phyloP scores from a whole-genome alignment of 805 yeast genomes.

The Nakazawaea ishiwadae region DNA sequence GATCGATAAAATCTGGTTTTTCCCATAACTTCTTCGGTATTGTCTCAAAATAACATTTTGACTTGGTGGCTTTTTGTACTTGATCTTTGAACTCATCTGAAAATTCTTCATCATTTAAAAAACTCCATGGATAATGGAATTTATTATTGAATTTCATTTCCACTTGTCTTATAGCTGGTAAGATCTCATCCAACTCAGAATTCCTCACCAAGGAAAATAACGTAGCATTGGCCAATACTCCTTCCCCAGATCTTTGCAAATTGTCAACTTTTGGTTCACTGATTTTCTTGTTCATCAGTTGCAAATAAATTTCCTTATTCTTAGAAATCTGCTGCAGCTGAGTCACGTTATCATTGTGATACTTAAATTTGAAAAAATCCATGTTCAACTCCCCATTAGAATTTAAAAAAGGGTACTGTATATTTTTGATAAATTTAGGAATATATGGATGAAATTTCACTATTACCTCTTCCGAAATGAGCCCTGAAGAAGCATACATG shows the following conservation, averaged over 20 bases:
- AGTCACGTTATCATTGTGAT: constrained; percentile 13
- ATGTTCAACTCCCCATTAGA: constrained; percentile 1
- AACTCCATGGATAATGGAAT: constrained; percentile 89
- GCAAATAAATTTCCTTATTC: constrained; percentile 35
- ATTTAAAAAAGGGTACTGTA: constrained; percentile 5
- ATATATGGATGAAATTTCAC: constrained; percentile 9
- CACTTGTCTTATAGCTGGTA: constrained; percentile 46
- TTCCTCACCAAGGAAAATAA: constrained; percentile 61
- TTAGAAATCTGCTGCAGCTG: constrained; percentile 27
- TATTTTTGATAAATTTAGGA: constrained; percentile 7
- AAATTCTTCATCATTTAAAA: constrained; percentile 81
- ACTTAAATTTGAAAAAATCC: constrained; percentile 8
- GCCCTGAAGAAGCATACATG: constrained; percentile 1
- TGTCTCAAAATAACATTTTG: constrained; percentile 22
- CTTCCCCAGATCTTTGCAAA: constrained; percentile 24
- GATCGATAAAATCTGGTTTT: constrained; percentile 40
- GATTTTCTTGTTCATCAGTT: constrained; percentile 32
- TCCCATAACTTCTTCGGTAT: constrained; percentile 46
- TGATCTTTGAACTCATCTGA: constrained; percentile 64
- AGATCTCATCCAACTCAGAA: constrained; percentile 41
- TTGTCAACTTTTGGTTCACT: constrained; percentile 42
- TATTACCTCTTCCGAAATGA: constrained; percentile 7
- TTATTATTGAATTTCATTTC: constrained; percentile 64
- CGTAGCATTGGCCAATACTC: constrained; percentile 56
- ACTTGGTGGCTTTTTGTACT: constrained; percentile 34